phyloP scores from a whole-genome alignment of 208 protist genomes.

The Trypanosoma cruzi region DNA sequence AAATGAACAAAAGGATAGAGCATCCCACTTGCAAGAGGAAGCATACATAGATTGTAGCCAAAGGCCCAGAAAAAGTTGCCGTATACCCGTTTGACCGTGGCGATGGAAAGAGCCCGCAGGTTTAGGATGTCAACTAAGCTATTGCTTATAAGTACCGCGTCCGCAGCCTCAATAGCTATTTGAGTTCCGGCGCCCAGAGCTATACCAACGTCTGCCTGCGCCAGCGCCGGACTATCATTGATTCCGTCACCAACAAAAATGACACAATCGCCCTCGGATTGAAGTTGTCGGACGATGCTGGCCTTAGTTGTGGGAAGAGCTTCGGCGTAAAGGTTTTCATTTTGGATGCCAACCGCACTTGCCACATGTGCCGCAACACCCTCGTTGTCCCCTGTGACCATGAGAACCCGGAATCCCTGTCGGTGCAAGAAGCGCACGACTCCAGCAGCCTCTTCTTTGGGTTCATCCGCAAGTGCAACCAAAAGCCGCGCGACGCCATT shows the following conservation, averaged over 20 bases:
- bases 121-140: slow-evolving; percentile 74
- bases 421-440: slow-evolving; percentile 72
- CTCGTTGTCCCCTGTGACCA: slow-evolving; percentile 90
- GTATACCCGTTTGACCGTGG: slow-evolving; percentile 79
- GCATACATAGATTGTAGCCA: slow-evolving; percentile 87
- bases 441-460: slow-evolving; percentile 81
- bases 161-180: slow-evolving; percentile 82
- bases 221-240: slow-evolving; percentile 89
- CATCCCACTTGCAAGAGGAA: slow-evolving; percentile 81
- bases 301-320: slow-evolving; percentile 87
- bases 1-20: slow-evolving; percentile 69
- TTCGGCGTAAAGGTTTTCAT: slow-evolving; percentile 70
- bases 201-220: slow-evolving; percentile 87
- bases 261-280: slow-evolving; percentile 47
- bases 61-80: slow-evolving; percentile 92
- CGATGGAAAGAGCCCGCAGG: slow-evolving; percentile 57
- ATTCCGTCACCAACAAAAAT: slow-evolving; percentile 93
- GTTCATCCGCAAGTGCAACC: slow-evolving; percentile 81
- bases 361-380: slow-evolving; percentile 66
- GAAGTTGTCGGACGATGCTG: slow-evolving; percentile 70
- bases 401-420: slow-evolving; percentile 45
- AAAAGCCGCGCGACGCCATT: slow-evolving; percentile 49
- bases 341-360: slow-evolving; percentile 69
- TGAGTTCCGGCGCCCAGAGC: slow-evolving; percentile 87
- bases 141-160: slow-evolving; percentile 82